Conservation (phyloP, 768 basidiomycete genomes). For the Boletus rubroflammeus region DNA sequence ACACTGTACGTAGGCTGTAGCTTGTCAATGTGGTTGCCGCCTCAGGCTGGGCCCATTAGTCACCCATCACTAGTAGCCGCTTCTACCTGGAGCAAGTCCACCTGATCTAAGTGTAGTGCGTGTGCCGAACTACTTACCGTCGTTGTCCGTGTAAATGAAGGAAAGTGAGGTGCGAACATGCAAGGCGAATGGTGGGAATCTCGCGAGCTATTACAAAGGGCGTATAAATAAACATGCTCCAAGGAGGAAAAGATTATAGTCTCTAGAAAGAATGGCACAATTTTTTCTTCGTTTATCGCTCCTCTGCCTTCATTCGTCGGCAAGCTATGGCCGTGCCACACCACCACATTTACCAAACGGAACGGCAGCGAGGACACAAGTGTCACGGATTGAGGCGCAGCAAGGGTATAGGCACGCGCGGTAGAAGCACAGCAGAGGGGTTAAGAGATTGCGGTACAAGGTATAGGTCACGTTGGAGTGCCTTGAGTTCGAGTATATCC, state of each 20-base stretch:
- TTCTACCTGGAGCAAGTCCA: too few relatives aligned
- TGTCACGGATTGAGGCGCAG: conserved; percentile 47
- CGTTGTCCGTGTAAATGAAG: neutral
- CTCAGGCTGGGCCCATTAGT: too few relatives aligned
- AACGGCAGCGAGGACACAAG: neutral
- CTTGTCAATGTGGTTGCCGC: too few relatives aligned
- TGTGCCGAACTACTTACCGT: too few relatives aligned
- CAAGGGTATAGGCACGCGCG: conserved; percentile 59
- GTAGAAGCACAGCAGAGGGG: conserved; percentile 41
- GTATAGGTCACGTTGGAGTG: conserved; percentile 62
- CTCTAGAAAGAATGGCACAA: too few relatives aligned
- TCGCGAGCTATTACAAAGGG: neutral
- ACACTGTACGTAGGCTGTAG: too few relatives aligned
- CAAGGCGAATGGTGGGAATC: neutral
- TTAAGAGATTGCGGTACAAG: conserved; percentile 49
- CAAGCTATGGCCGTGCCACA: neutral
- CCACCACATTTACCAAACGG: neutral
- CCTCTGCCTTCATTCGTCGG: neutral
- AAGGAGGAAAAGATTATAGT: neutral
- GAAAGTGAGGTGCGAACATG: neutral
- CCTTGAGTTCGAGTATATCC: conserved; percentile 65
- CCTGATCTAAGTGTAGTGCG: too few relatives aligned
- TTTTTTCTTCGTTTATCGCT: neutral
- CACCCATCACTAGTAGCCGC: too few relatives aligned
- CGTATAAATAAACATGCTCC: neutral